Evolutionary conservation across 371 early-diverging fungal genomes (phyloP).

Genomic region (Mortierella sp.): DNA sequence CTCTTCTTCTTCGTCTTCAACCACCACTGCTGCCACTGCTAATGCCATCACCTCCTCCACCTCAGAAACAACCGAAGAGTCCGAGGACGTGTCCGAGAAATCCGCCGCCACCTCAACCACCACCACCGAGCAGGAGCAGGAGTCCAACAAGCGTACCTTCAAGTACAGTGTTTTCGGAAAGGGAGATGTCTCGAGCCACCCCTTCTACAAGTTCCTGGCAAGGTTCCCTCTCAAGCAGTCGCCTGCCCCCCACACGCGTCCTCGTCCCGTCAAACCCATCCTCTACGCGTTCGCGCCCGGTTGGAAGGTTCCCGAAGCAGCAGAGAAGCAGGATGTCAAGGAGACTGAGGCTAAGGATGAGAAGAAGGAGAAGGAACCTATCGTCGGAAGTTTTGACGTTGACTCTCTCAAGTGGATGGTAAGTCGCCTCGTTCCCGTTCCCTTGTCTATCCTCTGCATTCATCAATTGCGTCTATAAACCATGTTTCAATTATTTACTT

Average conservation of each 20-base stretch:
- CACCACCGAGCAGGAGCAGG: not conserved
- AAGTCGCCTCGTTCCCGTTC: not conserved
- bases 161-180: constrained; percentile 29
- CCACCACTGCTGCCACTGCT: not conserved
- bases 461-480: no score
- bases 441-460: no score
- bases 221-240: constrained; percentile 47
- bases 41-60: not conserved
- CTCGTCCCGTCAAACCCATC: constrained; percentile 33
- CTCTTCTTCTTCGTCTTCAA: no score
- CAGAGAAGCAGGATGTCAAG: no score
- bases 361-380: not conserved
- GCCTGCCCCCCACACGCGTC: constrained; percentile 45
- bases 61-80: not conserved
- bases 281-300: constrained; percentile 50
- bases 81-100: not conserved
- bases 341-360: constrained; percentile 4
- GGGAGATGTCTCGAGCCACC: constrained; percentile 26
- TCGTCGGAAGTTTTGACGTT: constrained; percentile 52
- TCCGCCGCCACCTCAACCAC: not conserved
- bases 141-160: constrained; percentile 14
- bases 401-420: constrained; percentile 58
- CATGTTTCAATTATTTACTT: not conserved
- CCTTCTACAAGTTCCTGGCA: constrained; percentile 43
- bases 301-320: constrained; percentile 18